A percentile compares a stretch with the other conserved stretches of the same genome.
Conservation (phyloP, 768 basidiomycete species). For the Myochromella boudieri region DNA sequence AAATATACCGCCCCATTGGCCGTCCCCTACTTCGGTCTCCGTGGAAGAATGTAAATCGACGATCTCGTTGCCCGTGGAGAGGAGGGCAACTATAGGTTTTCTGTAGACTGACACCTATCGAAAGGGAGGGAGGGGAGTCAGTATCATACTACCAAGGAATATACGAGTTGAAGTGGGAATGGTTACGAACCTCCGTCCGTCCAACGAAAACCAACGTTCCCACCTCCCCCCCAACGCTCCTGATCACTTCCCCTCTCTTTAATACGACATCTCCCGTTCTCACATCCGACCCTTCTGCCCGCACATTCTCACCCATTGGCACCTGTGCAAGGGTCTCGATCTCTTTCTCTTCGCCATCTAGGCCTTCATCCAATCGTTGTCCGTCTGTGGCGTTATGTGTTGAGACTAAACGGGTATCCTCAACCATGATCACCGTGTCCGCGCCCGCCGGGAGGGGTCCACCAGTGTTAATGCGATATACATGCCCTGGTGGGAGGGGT, state of each 20-base stretch:
- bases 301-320: conserved; percentile 66
- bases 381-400: conserved; percentile 38
- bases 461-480: conserved; percentile 87
- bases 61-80: conserved; percentile 88
- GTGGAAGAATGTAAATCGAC: conserved; percentile 53
- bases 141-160: neutral
- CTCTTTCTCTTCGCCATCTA: conserved; percentile 63
- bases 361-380: too few relatives aligned
- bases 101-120: conserved; percentile 73
- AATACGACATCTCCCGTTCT: conserved; percentile 65
- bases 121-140: neutral
- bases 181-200: conserved; percentile 51
- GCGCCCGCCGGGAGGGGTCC: conserved; percentile 73
- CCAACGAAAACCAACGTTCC: conserved; percentile 84
- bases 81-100: conserved; percentile 74
- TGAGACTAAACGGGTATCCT: conserved; percentile 80
- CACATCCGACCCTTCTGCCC: conserved; percentile 75
- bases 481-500: conserved; percentile 44
- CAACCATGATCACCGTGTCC: conserved; percentile 89
- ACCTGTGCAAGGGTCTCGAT: conserved; percentile 69
- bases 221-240: conserved; percentile 74
- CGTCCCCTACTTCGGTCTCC: conserved; percentile 27
- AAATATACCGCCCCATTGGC: conserved; percentile 80
- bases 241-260: conserved; percentile 58
- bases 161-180: neutral